These are phyloP conservation scores for Lactifluus hygrophoroides DNA, from an alignment of 768 basidiomycete species.

Conservation along the genomic window DNA sequence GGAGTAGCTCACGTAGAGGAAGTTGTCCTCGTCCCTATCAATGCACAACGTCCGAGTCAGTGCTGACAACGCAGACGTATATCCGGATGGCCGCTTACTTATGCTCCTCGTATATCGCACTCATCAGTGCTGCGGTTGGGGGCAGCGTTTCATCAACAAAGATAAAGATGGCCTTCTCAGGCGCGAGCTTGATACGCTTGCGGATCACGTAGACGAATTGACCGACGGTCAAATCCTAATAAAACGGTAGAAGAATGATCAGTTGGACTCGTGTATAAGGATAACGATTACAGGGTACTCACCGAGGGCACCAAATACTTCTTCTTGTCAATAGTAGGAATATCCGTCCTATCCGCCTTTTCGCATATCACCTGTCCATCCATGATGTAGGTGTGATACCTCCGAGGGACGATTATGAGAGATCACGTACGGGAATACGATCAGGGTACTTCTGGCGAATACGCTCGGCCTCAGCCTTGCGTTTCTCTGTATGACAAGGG, in stretches of 20 bases:
- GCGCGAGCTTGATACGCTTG: conserved; percentile 98
- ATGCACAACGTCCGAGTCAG: neutral
- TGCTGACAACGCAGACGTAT: neutral
- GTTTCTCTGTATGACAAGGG: conserved; percentile 69
- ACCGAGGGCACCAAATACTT: conserved; percentile 99
- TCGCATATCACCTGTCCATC: conserved; percentile 89
- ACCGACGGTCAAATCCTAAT: conserved; percentile 89
- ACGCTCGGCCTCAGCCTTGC: conserved; percentile 97
- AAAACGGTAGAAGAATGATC: neutral
- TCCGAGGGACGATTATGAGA: neutral
- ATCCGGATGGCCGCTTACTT: conserved; percentile 45
- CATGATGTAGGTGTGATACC: neutral
- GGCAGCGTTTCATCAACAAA: conserved; percentile 99
- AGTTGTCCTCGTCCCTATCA: conserved; percentile 95
- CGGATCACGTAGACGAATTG: conserved; percentile 99
- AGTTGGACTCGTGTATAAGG: conserved; percentile 3
- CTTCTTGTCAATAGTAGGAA: conserved; percentile 99
- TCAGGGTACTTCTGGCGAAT: conserved; percentile 99
- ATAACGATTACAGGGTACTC: conserved; percentile 26
- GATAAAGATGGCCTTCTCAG: conserved; percentile 99
- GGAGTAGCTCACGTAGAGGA: conserved; percentile 97
- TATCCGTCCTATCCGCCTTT: conserved; percentile 97
- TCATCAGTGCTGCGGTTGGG: conserved; percentile 97
- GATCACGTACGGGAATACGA: conserved; percentile 80
- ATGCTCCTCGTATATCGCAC: conserved; percentile 98